These are phyloP conservation scores for Citrus medica DNA, from an alignment of 345 rosid genomes.

Conservation along the genomic window DNA sequence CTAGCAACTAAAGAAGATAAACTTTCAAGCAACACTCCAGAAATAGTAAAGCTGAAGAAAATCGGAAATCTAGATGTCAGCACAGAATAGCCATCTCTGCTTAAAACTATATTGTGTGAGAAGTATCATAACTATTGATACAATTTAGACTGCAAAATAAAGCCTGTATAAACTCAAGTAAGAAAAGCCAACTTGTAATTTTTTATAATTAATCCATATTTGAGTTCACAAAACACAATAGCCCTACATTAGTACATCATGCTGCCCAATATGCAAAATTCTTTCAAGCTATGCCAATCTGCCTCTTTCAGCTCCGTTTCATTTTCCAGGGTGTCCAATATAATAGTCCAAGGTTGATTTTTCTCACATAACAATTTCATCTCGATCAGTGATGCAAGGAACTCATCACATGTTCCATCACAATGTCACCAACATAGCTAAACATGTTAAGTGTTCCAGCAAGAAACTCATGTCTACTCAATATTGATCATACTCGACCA, in stretches of 20 bases:
- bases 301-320: not conserved
- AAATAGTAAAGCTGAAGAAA: not conserved
- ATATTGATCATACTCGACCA: constrained; percentile 1
- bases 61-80: not conserved
- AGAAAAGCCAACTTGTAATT: not conserved
- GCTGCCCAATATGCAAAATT: not conserved
- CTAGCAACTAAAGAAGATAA: not conserved
- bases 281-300: not conserved
- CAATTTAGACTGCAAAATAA: not conserved
- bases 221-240: not conserved
- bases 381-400: not conserved
- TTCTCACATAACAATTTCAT: not conserved
- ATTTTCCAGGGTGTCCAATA: not conserved
- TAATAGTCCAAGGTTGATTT: not conserved
- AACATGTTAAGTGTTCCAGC: not conserved
- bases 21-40: not conserved
- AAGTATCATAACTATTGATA: not conserved
- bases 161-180: not conserved
- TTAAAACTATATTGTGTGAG: not conserved
- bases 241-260: not conserved
- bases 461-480: not conserved
- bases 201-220: not conserved
- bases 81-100: not conserved
- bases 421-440: not conserved
- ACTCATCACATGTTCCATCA: not conserved